Percentiles rank a stretch among this genome's conserved stretches.
Conservation (phyloP, 257 asterid genomes). For the Nicotiana tomentosiformis region DNA sequence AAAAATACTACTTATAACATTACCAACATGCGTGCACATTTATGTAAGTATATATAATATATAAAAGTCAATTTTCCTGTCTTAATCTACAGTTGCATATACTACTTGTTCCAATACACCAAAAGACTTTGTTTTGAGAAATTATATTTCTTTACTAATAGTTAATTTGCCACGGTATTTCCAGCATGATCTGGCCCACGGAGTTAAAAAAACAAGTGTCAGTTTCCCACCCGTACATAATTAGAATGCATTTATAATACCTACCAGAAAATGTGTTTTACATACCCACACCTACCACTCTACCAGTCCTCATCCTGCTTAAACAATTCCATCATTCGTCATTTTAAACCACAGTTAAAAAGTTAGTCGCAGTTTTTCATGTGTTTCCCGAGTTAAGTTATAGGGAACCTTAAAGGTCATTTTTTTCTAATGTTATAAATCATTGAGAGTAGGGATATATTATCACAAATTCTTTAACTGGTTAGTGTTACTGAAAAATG, state of each 20-base stretch:
- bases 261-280: background rate
- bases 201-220: background rate
- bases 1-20: too few relatives aligned
- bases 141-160: background rate
- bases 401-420: background rate
- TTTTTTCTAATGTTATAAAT: background rate
- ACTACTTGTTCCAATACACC: background rate
- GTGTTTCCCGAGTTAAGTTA: background rate
- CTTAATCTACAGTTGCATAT: background rate
- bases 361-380: background rate
- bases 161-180: background rate
- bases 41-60: background rate
- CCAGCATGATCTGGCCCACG: background rate
- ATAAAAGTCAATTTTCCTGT: background rate
- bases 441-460: background rate
- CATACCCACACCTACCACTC: background rate
- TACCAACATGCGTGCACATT: too few relatives aligned
- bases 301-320: background rate
- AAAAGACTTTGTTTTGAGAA: background rate
- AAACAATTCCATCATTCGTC: background rate
- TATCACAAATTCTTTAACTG: background rate
- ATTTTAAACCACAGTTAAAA: background rate
- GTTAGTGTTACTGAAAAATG: background rate
- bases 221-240: background rate
- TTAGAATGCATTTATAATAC: background rate